Percentiles rank a stretch among this genome's conserved stretches.
Evolutionary conservation across 2,329 filamentous ascomycete species (phyloP).

Genomic region (Sclerotinia glacialis): DNA sequence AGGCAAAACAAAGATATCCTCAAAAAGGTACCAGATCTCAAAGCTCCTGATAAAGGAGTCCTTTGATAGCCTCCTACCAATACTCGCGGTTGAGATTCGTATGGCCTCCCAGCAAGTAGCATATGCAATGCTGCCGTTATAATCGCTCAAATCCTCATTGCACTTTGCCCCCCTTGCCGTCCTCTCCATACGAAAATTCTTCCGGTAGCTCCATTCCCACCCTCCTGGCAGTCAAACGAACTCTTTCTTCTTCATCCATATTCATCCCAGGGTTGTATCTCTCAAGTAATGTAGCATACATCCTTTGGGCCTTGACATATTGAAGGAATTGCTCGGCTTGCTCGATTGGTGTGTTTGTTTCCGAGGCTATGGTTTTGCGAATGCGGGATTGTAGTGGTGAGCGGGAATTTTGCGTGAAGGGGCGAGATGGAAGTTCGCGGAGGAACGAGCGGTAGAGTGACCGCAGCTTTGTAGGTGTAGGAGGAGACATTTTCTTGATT

Average conservation of each 20-base stretch:
- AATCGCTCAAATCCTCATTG: slow-evolving; percentile 10
- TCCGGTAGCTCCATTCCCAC: slow-evolving; percentile 87
- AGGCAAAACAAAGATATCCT: neutral
- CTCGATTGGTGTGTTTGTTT: slow-evolving; percentile 39
- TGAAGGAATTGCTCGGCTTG: slow-evolving; percentile 75
- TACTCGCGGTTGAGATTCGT: neutral
- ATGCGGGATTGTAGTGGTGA: slow-evolving; percentile 70
- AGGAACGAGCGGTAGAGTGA: slow-evolving; percentile 85
- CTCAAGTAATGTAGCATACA: slow-evolving; percentile 77
- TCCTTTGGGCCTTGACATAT: slow-evolving; percentile 82
- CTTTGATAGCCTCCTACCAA: neutral
- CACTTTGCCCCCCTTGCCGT: slow-evolving; percentile 16
- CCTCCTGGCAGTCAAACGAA: slow-evolving; percentile 77
- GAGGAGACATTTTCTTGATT: slow-evolving; percentile 26
- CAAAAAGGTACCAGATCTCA: neutral
- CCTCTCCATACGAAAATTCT: slow-evolving; percentile 45
- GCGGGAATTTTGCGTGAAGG: slow-evolving; percentile 49
- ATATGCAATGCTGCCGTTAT: neutral
- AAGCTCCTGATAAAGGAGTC: neutral
- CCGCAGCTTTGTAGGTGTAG: slow-evolving; percentile 55
- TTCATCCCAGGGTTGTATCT: slow-evolving; percentile 91
- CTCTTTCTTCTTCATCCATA: slow-evolving; percentile 80
- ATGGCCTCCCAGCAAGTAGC: neutral
- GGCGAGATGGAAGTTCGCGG: slow-evolving; percentile 78
- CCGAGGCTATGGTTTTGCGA: slow-evolving; percentile 57